Base-by-base conservation (phyloP, 257 asterid genomes). In the Euphrasia confusa region DNA sequence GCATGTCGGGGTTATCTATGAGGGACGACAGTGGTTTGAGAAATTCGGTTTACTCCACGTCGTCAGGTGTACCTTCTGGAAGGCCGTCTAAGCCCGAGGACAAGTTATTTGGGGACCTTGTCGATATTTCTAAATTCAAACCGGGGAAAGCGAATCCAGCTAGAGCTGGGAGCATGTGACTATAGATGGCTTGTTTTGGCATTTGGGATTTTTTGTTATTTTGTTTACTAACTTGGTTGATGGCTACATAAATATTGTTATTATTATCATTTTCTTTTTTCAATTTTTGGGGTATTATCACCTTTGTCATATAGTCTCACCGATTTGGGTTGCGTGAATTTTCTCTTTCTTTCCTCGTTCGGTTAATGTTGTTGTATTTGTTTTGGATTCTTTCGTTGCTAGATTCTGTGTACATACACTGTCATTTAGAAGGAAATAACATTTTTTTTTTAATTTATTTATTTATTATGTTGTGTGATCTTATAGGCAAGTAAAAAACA, bases 1-100 rank as follows among this genome's bases (percentile, higher is more conserved):
- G 84, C 61, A 81, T 89, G 78, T 76, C 85, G 1, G 94, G 90
- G 18, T 70, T 90, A 24, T 83, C 96, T 4, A 67, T 87, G 77
- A 87, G 90, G 79, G 93, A 87, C 9, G 90, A 83, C 53, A 73
- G 78, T 11, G 76, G 72, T 33, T 59, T 74, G 58, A 75, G 77
- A 40, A 76, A 63, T 62, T 63, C 80, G 4, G 37, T 75, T 1
- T 70, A 74, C 60, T 59, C 87, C 17, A 50, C 79, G 21, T 67
- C 97, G 18, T 80, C 85, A 9, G 72, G 67, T 32, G 76, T 80
- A 71, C 86, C 95, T 7, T 62, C 94, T 39, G 89, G 77, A 44
- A 87, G 71, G 76, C 91, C 88, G 27, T 58, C 88, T 6, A 93
- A 80, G 78, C 94, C 99, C 6, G 90, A 82, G 76, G 88, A 82